A percentile compares a stretch with the other conserved stretches of the same genome.
phyloP scores from a whole-genome alignment of 1,284 basidiomycete species.

The Melampsora americana region DNA sequence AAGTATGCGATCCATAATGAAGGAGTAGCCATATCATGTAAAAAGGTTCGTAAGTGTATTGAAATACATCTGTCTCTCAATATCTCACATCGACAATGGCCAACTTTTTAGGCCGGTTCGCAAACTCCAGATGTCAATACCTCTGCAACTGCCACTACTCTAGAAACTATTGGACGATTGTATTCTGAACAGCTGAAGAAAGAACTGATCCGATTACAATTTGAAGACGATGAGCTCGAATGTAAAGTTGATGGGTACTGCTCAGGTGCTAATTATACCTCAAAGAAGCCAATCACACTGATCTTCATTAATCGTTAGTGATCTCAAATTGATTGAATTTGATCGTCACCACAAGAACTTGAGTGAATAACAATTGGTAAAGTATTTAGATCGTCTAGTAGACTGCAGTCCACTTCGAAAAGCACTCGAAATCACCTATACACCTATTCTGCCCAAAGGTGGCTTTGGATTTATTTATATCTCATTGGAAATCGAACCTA shows the following conservation, averaged over 20 bases:
- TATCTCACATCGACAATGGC: not conserved
- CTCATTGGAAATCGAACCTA: constrained; percentile 77
- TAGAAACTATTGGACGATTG: constrained; percentile 72
- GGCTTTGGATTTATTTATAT: constrained; percentile 86
- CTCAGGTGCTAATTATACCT: constrained; percentile 83
- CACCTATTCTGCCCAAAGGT: constrained; percentile 83
- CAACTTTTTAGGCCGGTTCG: constrained; percentile 25
- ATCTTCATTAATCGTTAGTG: constrained; percentile 94
- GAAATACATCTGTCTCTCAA: not conserved
- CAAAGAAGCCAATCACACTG: constrained; percentile 77
- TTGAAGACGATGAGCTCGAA: constrained; percentile 52
- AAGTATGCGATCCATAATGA: constrained; percentile 93
- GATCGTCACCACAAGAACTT: not conserved
- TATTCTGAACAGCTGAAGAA: constrained; percentile 79
- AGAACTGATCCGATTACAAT: constrained; percentile 65
- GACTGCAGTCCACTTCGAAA: constrained; percentile 83
- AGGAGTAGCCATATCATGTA: constrained; percentile 80
- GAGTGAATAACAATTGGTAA: not conserved
- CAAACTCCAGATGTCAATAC: constrained; percentile 36
- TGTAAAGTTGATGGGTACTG: constrained; percentile 74
- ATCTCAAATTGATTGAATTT: not conserved
- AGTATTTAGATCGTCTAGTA: constrained; percentile 79
- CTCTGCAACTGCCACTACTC: constrained; percentile 61
- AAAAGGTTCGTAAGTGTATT: constrained; percentile 63
- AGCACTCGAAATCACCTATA: constrained; percentile 82